phyloP scores from a whole-genome alignment of 1,284 basidiomycete genomes.

The Kwoniella shivajii region DNA sequence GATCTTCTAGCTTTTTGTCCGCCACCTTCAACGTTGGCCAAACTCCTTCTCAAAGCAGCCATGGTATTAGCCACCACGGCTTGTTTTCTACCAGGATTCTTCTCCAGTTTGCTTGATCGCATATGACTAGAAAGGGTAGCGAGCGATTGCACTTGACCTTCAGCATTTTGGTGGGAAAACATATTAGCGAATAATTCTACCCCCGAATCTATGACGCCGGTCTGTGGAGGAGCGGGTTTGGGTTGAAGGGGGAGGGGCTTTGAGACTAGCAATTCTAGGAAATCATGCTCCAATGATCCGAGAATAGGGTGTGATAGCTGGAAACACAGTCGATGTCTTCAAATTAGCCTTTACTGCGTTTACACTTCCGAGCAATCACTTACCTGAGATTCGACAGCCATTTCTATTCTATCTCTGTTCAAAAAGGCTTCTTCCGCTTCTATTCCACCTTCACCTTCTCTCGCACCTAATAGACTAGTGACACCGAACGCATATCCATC shows the following conservation, averaged over 20 bases:
- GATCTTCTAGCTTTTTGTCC: conserved; percentile 65
- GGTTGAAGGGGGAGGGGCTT: conserved; percentile 21
- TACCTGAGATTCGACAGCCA: conserved; percentile 72
- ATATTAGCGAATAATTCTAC: conserved; percentile 82
- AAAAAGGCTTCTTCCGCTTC: conserved; percentile 62
- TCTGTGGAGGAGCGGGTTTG: conserved; percentile 70
- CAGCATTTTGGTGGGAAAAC: conserved; percentile 74
- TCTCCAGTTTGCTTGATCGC: conserved; percentile 78
- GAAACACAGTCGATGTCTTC: background rate
- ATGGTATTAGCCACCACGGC: conserved; percentile 82
- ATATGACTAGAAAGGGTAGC: conserved; percentile 64
- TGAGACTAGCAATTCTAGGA: conserved; percentile 66
- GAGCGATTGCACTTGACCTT: conserved; percentile 68
- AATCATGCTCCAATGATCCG: conserved; percentile 83
- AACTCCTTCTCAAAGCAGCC: conserved; percentile 74
- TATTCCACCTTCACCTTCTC: conserved; percentile 40
- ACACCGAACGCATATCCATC: conserved; percentile 95
- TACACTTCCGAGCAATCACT: conserved; percentile 34
- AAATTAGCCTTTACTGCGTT: background rate
- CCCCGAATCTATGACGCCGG: conserved; percentile 84
- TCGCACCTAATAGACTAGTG: conserved; percentile 63
- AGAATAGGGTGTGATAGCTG: conserved; percentile 78
- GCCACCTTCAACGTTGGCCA: conserved; percentile 63
- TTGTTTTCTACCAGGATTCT: conserved; percentile 83
- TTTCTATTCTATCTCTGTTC: conserved; percentile 77